Evolutionary conservation across 2,329 filamentous ascomycete genomes (phyloP), one percentile per base, ranked within the genome.

Genomic region (Kalmusia sp.): DNA sequence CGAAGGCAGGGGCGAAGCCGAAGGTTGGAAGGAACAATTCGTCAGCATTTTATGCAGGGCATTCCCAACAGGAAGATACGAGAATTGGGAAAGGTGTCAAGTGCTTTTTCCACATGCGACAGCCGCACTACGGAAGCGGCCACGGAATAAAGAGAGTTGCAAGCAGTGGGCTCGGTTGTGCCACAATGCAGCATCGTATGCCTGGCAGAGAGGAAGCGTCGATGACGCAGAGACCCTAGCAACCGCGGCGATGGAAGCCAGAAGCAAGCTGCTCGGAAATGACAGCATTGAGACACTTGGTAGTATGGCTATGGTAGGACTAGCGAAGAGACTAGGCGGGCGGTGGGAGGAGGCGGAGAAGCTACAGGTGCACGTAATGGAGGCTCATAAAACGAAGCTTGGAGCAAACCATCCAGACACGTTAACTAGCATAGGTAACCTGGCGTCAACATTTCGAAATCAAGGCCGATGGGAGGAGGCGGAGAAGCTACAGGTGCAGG

Each of bases 71-170:
- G 58, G 63, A 37, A 6, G 67, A 0, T 68, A 69, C 49, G 54
- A 67, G 27, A 76, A 70, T 48, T 74, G 69, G 72, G 30, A 54
- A 38, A 62, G 15, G 22, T 76, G 72, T 51, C 61, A 61, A 48
- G 30, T 43, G 22, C 65, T 76, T 11, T 70, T 70, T 47, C 57
- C 72, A 30, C 71, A 75, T 59, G 67, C 60, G 5, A 52, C 59
- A 47, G 52, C 39, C 37, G 55, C 49, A 2, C 14, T 38, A 14
- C 33, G n/a, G 1, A 49, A 51, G 34, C 31, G 40, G 33, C 52
- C 49, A 14, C 11, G 44, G 19, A 11, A 7, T 9, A 24, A 55
- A 49, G 28, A 27, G 19, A 33, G 44, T 7, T 25, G 49, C 3
- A 30, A 22, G 22, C 14, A 48, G 11, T 60, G 54, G 54, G 54